A percentile compares a stretch with the other conserved stretches of the same genome.
phyloP scores from a whole-genome alignment of 768 basidiomycete species.

The Hypholoma sublateritium region DNA sequence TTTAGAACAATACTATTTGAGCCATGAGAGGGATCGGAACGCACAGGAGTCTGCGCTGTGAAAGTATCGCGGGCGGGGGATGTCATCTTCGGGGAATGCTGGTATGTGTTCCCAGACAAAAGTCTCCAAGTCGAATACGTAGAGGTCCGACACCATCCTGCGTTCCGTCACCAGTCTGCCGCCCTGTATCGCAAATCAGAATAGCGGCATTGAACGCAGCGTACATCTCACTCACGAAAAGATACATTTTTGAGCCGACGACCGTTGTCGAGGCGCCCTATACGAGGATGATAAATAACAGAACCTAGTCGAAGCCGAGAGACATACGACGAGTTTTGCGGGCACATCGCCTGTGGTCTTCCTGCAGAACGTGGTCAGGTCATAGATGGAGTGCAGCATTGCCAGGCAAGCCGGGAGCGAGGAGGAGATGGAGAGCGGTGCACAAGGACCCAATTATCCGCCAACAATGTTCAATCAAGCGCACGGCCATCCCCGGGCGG shows the following conservation, averaged over 20 bases:
- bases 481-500: neutral
- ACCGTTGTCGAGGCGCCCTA: conserved; percentile 92
- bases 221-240: conserved; percentile 62
- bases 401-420: conserved; percentile 9
- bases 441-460: conserved; percentile 11
- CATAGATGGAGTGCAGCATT: conserved; percentile 80
- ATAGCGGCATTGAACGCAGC: neutral
- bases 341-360: conserved; percentile 86
- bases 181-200: conserved; percentile 48
- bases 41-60: conserved; percentile 87
- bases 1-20: neutral
- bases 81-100: conserved; percentile 60
- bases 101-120: conserved; percentile 77
- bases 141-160: conserved; percentile 88
- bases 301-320: neutral
- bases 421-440: conserved; percentile 15
- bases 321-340: conserved; percentile 80
- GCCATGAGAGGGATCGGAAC: conserved; percentile 19
- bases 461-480: conserved; percentile 18
- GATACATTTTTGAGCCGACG: conserved; percentile 83
- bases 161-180: conserved; percentile 86
- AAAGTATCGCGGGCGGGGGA: conserved; percentile 89
- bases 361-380: conserved; percentile 83
- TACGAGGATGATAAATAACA: conserved; percentile 9
- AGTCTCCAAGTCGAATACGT: conserved; percentile 81